Evolutionary conservation across 345 rosid genomes (phyloP), one percentile per base, ranked within the genome.

Genomic region (Conringia planisiliqua): DNA sequence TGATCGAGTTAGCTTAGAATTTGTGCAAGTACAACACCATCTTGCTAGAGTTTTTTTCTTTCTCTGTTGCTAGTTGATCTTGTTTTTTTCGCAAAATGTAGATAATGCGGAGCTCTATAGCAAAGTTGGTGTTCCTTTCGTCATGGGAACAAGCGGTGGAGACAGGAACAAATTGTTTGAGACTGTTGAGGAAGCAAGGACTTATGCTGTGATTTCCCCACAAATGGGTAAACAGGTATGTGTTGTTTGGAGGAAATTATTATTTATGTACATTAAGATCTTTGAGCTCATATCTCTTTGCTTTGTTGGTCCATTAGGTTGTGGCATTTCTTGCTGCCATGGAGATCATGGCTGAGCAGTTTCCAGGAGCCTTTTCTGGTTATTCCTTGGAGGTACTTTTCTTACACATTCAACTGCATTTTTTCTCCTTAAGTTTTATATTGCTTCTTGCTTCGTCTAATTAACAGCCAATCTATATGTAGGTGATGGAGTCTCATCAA

Each of bases 401-500:
- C 27, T 46, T 58, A 38, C 43, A 24, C 29, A 65, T 55, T 56
- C 29, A 16, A 26, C 35, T 33, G 46, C 24, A 16, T 14, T 55
- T 51, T 52, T 12, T 8, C 29, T 36, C 24, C 0, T 0, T 44
- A 66, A 20, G 43, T 29, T 27, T 68, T 20, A 24, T 70, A n/a
- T 32, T 43, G 47, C 17, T 24, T 46, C 60, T 65, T 71, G 32
- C 22, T 32, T 48, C 17, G 7, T 70, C 11, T 63, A 33, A 35
- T 32, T 12, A 55, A 44, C 24, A 0, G 10, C 22, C 35, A 14
- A 62, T 70, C 10, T 69, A 47, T 68, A 52, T 61, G 38, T 43
- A 95, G 99, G 99, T 92, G 74, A 80, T 90, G 97, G 98, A 95
- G 78, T 95, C 99, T 69, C 99, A 95, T 80, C 97, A 95, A 82